Evolutionary conservation across 805 yeast genomes (phyloP).

Genomic region (Candida incommunis): DNA sequence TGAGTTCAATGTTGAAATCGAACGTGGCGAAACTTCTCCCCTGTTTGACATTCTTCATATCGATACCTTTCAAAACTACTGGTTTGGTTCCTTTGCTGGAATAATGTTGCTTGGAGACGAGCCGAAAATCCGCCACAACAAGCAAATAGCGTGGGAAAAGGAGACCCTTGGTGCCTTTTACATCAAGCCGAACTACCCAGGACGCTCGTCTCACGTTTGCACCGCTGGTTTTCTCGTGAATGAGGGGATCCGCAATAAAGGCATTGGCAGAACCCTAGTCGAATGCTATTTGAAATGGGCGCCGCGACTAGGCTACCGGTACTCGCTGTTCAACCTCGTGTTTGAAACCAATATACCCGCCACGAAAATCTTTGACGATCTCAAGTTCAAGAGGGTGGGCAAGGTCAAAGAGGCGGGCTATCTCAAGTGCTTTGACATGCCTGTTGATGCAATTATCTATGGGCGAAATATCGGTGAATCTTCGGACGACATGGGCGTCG

Average conservation of each 20-base stretch:
- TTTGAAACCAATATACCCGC: constrained; percentile 83
- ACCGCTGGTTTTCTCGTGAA: constrained; percentile 81
- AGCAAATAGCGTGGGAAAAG: constrained; percentile 50
- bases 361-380: constrained; percentile 58
- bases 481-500: constrained; percentile 7
- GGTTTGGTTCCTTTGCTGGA: constrained; percentile 86
- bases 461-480: constrained; percentile 51
- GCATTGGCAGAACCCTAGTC: constrained; percentile 74
- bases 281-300: constrained; percentile 89
- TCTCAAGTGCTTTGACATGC: constrained; percentile 65
- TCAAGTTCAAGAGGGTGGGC: constrained; percentile 68
- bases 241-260: constrained; percentile 84
- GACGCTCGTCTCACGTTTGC: constrained; percentile 85
- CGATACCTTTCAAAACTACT: constrained; percentile 65
- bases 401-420: constrained; percentile 79
- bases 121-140: constrained; percentile 19
- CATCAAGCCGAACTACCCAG: constrained; percentile 82
- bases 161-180: constrained; percentile 82
- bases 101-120: constrained; percentile 64
- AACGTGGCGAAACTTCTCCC: constrained; percentile 76
- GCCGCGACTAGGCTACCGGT: constrained; percentile 73
- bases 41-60: constrained; percentile 66
- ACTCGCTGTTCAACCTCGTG: constrained; percentile 69
- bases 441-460: constrained; percentile 78
- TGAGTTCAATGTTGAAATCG: constrained; percentile 87